phyloP scores from a whole-genome alignment of 2,329 filamentous ascomycete species.

The Pseudogymnoascus sp. region DNA sequence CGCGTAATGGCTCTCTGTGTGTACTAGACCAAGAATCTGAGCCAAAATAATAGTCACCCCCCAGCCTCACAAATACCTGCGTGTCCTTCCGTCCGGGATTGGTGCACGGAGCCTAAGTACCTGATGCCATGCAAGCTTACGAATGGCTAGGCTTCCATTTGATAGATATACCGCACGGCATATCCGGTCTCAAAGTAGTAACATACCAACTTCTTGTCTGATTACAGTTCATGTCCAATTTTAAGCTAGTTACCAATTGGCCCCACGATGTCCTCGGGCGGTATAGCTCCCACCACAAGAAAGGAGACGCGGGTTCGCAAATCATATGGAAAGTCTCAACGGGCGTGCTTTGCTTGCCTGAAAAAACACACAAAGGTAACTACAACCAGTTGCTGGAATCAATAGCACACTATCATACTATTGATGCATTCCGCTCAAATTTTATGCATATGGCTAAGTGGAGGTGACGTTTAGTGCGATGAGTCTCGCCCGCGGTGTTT shows the following conservation, averaged over 20 bases:
- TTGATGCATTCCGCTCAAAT: neutral
- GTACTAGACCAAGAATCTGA: neutral
- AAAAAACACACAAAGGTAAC: constrained; percentile 1
- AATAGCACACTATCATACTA: neutral
- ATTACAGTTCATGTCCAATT: neutral
- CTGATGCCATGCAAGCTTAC: neutral
- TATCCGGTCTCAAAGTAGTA: neutral
- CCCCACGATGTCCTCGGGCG: neutral
- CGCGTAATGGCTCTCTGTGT: neutral
- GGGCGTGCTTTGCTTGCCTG: neutral
- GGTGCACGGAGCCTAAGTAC: neutral
- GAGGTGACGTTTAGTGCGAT: neutral
- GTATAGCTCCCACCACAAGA: neutral
- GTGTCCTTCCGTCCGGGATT: neutral
- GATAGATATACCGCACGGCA: neutral
- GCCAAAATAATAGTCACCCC: neutral
- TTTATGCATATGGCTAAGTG: neutral
- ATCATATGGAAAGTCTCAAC: neutral
- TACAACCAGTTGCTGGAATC: neutral
- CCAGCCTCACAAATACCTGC: neutral
- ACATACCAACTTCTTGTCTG: neutral
- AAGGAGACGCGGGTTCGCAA: neutral
- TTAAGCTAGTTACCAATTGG: neutral
- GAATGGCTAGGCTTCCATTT: neutral
- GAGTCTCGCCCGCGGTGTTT: neutral